Percentiles rank a stretch among this genome's conserved stretches.
These are phyloP conservation scores for Eucalyptus polybractea DNA, from an alignment of 345 rosid genomes.

Conservation along the genomic window DNA sequence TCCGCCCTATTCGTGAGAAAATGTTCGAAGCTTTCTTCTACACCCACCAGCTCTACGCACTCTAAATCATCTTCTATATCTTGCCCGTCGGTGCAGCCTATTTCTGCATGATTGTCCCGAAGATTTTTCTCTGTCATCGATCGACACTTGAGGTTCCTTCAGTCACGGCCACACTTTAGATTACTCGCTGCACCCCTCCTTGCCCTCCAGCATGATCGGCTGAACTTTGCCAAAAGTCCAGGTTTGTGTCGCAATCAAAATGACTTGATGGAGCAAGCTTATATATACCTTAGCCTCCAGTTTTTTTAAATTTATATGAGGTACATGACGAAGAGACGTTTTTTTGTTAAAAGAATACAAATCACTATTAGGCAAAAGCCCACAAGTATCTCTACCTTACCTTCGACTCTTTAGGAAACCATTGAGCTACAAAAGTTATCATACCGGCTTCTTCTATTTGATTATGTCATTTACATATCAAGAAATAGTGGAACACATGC, in stretches of 20 bases:
- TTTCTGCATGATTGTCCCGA: slow-evolving; percentile 31
- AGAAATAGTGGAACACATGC: background rate
- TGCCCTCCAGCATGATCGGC: slow-evolving; percentile 28
- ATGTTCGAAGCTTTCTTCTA: slow-evolving; percentile 46
- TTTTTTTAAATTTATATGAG: background rate
- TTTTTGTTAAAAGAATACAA: background rate
- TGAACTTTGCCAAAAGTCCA: slow-evolving; percentile 35
- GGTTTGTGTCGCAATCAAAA: background rate
- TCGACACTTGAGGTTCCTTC: slow-evolving; percentile 35
- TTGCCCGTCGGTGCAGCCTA: slow-evolving; percentile 28
- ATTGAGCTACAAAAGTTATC: background rate
- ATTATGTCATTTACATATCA: background rate
- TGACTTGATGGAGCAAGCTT: background rate
- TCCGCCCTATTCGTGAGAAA: slow-evolving; percentile 15
- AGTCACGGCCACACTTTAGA: slow-evolving; percentile 18
- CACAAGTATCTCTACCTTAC: fast-evolving
- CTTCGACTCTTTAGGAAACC: background rate
- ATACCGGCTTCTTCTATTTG: background rate
- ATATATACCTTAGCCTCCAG: background rate
- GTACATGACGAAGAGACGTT: background rate
- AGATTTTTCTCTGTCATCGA: slow-evolving; percentile 37
- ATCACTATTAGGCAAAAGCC: background rate
- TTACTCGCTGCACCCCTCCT: slow-evolving; percentile 22
- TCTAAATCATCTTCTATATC: slow-evolving; percentile 25
- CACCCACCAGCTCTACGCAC: slow-evolving; percentile 36